Base-by-base conservation (phyloP, 352 stramenopile species). In the Phytophthora citricola region DNA sequence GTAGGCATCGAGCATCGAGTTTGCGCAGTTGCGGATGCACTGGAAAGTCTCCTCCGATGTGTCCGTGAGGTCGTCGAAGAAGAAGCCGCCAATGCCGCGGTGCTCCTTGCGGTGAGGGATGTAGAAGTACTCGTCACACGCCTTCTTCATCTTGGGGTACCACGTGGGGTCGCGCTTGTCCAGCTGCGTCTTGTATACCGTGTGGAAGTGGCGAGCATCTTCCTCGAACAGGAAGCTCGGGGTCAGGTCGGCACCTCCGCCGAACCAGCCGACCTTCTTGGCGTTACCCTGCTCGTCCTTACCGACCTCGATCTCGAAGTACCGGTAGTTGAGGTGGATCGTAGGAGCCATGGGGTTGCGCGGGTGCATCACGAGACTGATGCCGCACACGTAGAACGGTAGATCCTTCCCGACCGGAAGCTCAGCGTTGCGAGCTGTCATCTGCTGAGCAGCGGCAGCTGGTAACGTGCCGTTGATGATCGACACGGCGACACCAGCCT, bases 41-140 rank as follows among this genome's bases (percentile, higher is more conserved):
- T 88, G 77, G 76, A 92, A 92, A 36, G 81, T 87, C 64, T 84
- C 64, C 44, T 98, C 93, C 2, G 88, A 83, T 41, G 90, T 91
- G 69, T 98, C 94, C 38, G 98, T 98, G 54, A 98, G 75, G 73
- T 99, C 96, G 65, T 99, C 96, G 63, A 97, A 99, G 82, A 99
- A 99, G 61, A 99, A 98, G 46, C 97, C 97, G 22, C 97, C 97
- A 20, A 99, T 79, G 31, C 97, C 97, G 29, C 97, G 85, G 46
- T 89, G 90, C 76, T 99, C 95, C 46, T 95, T 86, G 48, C 97
- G 91, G 78, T 99, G 97, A 46, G 87, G 75, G 65, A 99, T 99
- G 66, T 97, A 89, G 64, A 99, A 99, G 87, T 99, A 99, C 57
- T 97, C 81, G 80, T 99, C 97, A 43, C 95, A 98, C 74, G 91